Conservation (phyloP, 495 filamentous ascomycete genomes). For the Xylaria palmicola region DNA sequence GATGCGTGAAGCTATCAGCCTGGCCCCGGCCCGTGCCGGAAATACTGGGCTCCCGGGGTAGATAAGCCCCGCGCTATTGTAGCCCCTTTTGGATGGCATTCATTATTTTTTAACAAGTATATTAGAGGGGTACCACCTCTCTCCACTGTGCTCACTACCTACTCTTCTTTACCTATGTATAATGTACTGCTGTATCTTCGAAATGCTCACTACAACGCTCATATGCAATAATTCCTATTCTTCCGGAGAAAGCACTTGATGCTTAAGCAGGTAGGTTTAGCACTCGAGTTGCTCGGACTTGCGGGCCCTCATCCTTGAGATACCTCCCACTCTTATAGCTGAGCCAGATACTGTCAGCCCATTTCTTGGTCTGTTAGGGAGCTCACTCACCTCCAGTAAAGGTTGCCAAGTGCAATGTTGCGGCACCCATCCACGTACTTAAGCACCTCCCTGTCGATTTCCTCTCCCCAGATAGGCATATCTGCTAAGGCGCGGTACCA, state of each 20-base stretch:
- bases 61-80: too few species aligned
- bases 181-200: too few species aligned
- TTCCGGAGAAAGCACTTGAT: background rate
- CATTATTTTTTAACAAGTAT: too few species aligned
- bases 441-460: background rate
- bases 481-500: conserved; percentile 2
- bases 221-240: background rate
- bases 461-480: conserved; percentile 6
- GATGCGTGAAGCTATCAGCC: too few species aligned
- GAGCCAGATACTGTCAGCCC: background rate
- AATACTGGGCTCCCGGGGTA: too few species aligned
- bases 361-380: background rate
- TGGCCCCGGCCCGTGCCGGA: too few species aligned
- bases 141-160: too few species aligned
- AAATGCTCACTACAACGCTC: too few species aligned
- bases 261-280: background rate
- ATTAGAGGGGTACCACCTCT: too few species aligned
- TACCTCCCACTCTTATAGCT: conserved; percentile 10
- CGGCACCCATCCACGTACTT: conserved; percentile 2
- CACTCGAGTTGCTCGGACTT: background rate
- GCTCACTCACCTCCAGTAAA: conserved; percentile 9
- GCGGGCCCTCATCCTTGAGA: background rate
- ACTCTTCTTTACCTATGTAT: too few species aligned
- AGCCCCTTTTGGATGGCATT: too few species aligned
- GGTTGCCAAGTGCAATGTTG: conserved; percentile 3